A percentile compares a stretch with the other conserved stretches of the same genome.
phyloP scores from a whole-genome alignment of 2,329 filamentous ascomycete genomes.

The Monosporascus sp. region DNA sequence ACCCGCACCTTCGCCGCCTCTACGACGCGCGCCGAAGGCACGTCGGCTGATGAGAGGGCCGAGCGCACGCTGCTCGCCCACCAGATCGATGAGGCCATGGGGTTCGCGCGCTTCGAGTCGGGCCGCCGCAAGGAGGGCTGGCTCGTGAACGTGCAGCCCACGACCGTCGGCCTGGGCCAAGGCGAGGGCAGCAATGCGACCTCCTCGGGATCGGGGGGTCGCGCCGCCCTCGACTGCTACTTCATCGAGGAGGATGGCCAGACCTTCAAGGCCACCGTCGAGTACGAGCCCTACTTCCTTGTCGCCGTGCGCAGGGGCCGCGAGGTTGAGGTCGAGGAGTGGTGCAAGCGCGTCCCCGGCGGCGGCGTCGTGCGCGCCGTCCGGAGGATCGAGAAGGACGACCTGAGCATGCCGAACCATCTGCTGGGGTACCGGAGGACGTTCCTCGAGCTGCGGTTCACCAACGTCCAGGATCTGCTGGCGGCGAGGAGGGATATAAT shows the following conservation, averaged over 20 bases:
- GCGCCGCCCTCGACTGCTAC: constrained; percentile 91
- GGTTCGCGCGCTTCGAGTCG: constrained; percentile 85
- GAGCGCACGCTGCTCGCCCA: constrained; percentile 80
- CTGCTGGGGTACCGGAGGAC: constrained; percentile 83
- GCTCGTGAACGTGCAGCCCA: constrained; percentile 93
- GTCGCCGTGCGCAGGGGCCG: constrained; percentile 82
- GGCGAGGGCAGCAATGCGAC: constrained; percentile 50
- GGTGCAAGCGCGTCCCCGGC: constrained; percentile 70
- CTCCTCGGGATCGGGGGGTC: constrained; percentile 56
- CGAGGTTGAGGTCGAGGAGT: constrained; percentile 94
- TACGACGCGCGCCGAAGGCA: constrained; percentile 71
- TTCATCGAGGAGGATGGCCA: constrained; percentile 86
- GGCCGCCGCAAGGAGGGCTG: constrained; percentile 78
- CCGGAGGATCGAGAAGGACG: constrained; percentile 80
- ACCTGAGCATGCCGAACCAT: constrained; percentile 92
- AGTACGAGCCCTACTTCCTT: constrained; percentile 95
- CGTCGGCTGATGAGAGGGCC: constrained; percentile 86
- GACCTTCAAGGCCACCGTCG: constrained; percentile 92
- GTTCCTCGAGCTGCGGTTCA: constrained; percentile 81
- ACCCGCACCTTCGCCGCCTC: constrained; percentile 76
- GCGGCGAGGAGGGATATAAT: constrained; percentile 78
- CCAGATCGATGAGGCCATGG: constrained; percentile 90
- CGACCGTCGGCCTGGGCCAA: constrained; percentile 67
- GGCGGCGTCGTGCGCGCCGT: constrained; percentile 79
- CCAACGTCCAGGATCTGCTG: constrained; percentile 81